Evolutionary conservation across 73 alveolate species (phyloP).

Genomic region (Paramecium tetraurelia): DNA sequence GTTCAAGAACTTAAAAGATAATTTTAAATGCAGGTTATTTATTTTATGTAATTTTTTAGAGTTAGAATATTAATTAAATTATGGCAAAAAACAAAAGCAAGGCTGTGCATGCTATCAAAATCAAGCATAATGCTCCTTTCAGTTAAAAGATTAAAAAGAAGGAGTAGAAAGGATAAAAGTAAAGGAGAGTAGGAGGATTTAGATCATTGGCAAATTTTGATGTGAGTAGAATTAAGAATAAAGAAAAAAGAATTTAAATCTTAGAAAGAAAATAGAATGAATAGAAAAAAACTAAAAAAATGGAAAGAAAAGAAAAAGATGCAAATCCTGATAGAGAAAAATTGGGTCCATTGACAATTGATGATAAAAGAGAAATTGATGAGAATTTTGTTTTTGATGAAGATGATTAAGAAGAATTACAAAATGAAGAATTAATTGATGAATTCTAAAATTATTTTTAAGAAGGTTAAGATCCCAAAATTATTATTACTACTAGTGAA

Average conservation of each 20-base stretch:
- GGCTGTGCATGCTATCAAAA: conserved; percentile 39
- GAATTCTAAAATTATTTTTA: conserved; percentile 48
- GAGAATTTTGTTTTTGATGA: conserved; percentile 62
- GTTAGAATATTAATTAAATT: background rate
- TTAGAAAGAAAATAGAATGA: conserved; percentile 32
- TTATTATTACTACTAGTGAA: conserved; percentile 51
- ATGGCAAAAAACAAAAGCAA: conserved; percentile 37
- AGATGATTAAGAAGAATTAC: conserved; percentile 55
- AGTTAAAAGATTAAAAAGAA: background rate
- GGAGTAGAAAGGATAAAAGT: background rate
- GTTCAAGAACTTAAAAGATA: background rate
- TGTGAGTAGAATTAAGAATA: conserved; percentile 32
- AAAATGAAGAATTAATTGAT: conserved; percentile 54
- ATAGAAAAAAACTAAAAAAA: conserved; percentile 31
- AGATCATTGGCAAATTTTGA: conserved; percentile 48
- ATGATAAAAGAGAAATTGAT: conserved; percentile 65
- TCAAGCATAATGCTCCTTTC: conserved; percentile 28
- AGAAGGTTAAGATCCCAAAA: conserved; percentile 56
- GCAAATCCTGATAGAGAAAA: conserved; percentile 58
- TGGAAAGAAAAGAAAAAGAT: conserved; percentile 33
- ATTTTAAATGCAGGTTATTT: background rate
- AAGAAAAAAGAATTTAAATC: conserved; percentile 46
- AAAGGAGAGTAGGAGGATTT: background rate
- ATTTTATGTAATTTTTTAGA: background rate
- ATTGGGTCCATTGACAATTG: conserved; percentile 55